phyloP scores from a whole-genome alignment of 495 filamentous ascomycete genomes.

The Parachaetomium inaequale region DNA sequence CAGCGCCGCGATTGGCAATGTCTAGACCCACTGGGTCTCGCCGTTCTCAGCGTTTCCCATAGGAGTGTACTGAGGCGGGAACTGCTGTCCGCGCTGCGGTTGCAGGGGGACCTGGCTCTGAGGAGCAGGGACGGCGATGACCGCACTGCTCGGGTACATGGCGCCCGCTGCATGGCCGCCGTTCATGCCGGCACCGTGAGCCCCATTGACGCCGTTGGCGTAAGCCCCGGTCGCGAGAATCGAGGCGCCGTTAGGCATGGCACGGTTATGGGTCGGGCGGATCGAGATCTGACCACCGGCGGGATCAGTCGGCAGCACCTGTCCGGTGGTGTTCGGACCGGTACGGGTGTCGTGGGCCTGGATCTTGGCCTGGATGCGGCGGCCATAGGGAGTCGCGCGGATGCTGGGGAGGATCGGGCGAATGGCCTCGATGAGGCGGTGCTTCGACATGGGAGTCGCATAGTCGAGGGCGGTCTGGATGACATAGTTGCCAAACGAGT shows the following conservation, averaged over 20 bases:
- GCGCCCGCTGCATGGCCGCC: slow-evolving; percentile 6
- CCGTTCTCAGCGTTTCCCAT: slow-evolving; percentile 22
- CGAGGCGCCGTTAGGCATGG: slow-evolving; percentile 31
- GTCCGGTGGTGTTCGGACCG: slow-evolving; percentile 27
- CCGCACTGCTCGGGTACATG: slow-evolving; percentile 30
- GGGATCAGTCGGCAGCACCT: slow-evolving; percentile 37
- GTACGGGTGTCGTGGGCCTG: slow-evolving; percentile 42
- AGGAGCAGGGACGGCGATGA: slow-evolving; percentile 27
- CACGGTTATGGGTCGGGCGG: slow-evolving; percentile 33
- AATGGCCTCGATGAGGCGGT: slow-evolving; percentile 71
- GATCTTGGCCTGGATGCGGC: slow-evolving; percentile 87
- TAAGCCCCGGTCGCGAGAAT: slow-evolving; percentile 28
- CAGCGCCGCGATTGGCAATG: neutral
- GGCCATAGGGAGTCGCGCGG: slow-evolving; percentile 85
- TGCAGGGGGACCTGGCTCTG: slow-evolving; percentile 27
- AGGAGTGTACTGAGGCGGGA: slow-evolving; percentile 21
- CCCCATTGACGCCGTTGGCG: slow-evolving; percentile 30
- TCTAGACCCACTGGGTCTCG: slow-evolving; percentile 32
- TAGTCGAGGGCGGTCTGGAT: slow-evolving; percentile 94
- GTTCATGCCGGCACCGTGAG: slow-evolving; percentile 25
- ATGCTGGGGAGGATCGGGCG: slow-evolving; percentile 79
- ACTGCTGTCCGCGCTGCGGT: slow-evolving; percentile 21
- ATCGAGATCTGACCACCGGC: slow-evolving; percentile 42
- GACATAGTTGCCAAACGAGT: slow-evolving; percentile 95
- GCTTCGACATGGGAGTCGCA: slow-evolving; percentile 65